Conservation (phyloP, 768 basidiomycete genomes). For the Mycena belliarum region DNA sequence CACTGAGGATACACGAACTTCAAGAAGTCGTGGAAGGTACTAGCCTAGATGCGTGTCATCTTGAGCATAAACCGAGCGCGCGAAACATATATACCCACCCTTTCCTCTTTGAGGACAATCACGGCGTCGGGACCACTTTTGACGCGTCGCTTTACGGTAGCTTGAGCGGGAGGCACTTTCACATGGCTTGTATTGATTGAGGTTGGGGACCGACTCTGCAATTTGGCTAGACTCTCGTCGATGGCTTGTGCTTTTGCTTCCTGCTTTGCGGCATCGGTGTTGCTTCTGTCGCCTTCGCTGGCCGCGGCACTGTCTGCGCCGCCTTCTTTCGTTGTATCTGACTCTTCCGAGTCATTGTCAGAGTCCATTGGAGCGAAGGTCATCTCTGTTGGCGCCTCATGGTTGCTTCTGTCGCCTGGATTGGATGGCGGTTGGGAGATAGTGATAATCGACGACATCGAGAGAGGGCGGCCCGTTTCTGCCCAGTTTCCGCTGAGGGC, state of each 20-base stretch:
- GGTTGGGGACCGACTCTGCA: constrained; percentile 37
- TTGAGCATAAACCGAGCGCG: background rate
- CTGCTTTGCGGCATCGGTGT: constrained; percentile 15
- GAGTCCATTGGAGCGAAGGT: constrained; percentile 60
- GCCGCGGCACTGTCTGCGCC: constrained; percentile 33
- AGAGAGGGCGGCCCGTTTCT: constrained; percentile 79
- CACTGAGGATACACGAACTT: constrained; percentile 94
- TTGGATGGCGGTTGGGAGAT: constrained; percentile 73
- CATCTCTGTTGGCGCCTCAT: constrained; percentile 52
- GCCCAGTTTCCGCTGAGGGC: constrained; percentile 91
- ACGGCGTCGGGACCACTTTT: constrained; percentile 73
- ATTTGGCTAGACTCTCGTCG: constrained; percentile 59
- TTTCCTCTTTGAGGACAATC: constrained; percentile 89
- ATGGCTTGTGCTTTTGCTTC: constrained; percentile 42
- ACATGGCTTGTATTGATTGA: constrained; percentile 14
- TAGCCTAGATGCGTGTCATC: constrained; percentile 52
- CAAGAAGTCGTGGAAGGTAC: constrained; percentile 90
- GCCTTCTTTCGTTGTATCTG: constrained; percentile 32
- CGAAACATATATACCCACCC: constrained; percentile 42
- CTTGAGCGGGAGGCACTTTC: constrained; percentile 34
- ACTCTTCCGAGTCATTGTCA: constrained; percentile 46
- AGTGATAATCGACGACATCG: constrained; percentile 82
- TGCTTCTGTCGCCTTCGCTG: constrained; percentile 20
- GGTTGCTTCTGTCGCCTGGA: constrained; percentile 47
- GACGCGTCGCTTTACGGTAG: constrained; percentile 42